Evolutionary conservation across 179 eudicot species (phyloP).

Genomic region (Vitellaria paradoxa): DNA sequence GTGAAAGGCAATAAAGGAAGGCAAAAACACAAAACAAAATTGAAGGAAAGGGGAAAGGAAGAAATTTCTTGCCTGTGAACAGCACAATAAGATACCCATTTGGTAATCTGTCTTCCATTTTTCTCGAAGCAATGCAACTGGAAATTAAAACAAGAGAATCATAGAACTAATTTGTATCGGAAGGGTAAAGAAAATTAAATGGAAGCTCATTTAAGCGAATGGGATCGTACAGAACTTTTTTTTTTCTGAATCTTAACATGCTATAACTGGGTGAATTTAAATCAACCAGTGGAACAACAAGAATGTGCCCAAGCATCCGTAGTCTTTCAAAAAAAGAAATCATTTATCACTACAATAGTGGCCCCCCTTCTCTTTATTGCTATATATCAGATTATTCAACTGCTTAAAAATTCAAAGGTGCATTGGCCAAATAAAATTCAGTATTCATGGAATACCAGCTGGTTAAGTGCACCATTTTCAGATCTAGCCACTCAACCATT

Average conservation of each 20-base stretch:
- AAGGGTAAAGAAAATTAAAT: not conserved
- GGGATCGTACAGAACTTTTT: not conserved
- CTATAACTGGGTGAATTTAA: not conserved
- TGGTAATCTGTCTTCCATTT: constrained; percentile 50
- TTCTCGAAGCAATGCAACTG: constrained; percentile 86
- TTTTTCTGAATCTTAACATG: not conserved
- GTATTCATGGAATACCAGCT: not conserved
- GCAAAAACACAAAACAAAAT: not conserved
- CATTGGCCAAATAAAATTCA: not conserved
- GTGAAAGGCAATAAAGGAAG: not conserved
- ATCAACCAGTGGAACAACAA: not conserved
- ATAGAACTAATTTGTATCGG: not conserved
- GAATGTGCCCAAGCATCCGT: constrained; percentile 3
- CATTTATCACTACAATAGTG: not conserved
- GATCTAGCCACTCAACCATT: not conserved
- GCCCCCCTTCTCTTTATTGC: not conserved
- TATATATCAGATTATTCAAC: constrained; percentile 1
- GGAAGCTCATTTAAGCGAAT: not conserved
- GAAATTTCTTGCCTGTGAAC: constrained; percentile 53
- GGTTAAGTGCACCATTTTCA: not conserved
- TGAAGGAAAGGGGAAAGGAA: constrained; percentile 2
- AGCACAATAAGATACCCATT: constrained; percentile 76
- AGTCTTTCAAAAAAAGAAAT: not conserved
- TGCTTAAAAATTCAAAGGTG: not conserved
- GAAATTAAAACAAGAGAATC: constrained; percentile 10